These are phyloP conservation scores for Chrysoporthe austroafricana DNA, from an alignment of 2,329 filamentous ascomycete genomes.

Conservation along the genomic window DNA sequence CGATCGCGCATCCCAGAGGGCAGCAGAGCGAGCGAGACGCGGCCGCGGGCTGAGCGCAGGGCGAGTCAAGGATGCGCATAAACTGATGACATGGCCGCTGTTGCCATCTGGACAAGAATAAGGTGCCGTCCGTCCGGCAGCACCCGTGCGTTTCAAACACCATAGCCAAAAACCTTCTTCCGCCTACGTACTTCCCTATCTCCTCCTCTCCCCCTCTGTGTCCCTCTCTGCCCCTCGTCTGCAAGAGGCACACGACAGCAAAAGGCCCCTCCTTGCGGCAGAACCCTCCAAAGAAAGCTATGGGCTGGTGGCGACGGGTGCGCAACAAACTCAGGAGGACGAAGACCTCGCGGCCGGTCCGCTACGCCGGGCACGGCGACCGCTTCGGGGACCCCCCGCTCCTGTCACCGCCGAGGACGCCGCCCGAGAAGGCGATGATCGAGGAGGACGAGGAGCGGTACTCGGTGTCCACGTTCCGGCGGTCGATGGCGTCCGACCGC, in stretches of 20 bases:
- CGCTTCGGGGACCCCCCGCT: slow-evolving; percentile 8
- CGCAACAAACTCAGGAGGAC: slow-evolving; percentile 24
- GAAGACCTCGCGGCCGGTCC: slow-evolving; percentile 14
- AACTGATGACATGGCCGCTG: neutral
- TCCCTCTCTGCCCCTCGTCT: neutral
- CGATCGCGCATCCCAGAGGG: neutral
- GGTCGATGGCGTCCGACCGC: slow-evolving; percentile 21
- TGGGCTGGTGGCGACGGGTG: slow-evolving; percentile 24
- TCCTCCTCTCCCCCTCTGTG: no score
- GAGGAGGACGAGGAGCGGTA: slow-evolving; percentile 21
- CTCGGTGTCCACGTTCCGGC: slow-evolving; percentile 15
- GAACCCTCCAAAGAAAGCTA: neutral
- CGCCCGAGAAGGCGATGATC: slow-evolving; percentile 18
- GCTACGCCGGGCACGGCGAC: slow-evolving; percentile 10
- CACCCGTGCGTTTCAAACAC: neutral
- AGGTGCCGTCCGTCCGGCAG: no score
- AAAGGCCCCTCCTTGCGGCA: no score
- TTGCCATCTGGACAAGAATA: no score
- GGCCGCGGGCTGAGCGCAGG: no score
- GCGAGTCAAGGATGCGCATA: neutral
- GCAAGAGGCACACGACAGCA: neutral
- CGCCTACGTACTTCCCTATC: neutral
- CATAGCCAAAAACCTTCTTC: neutral
- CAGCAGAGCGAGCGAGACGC: no score
- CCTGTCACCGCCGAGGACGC: slow-evolving; percentile 16